Conservation (phyloP, 108 stramenopile species). For the Fistulifera solaris region DNA sequence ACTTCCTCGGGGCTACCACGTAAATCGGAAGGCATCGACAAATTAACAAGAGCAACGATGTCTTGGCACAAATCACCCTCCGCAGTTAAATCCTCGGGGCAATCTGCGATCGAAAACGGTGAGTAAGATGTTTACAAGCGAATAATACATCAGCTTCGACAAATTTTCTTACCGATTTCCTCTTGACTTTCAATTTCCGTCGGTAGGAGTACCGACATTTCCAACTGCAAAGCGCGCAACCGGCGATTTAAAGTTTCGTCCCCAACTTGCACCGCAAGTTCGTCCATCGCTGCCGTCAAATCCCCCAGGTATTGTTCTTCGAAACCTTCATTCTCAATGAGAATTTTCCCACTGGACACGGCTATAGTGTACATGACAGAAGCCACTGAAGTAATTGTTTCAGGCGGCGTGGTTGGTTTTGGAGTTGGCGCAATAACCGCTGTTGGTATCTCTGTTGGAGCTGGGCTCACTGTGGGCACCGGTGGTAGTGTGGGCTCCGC, state of each 20-base stretch:
- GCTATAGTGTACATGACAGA: slow-evolving; percentile 4
- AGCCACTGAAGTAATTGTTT: not conserved
- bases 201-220: slow-evolving; percentile 3
- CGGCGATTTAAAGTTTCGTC: slow-evolving; percentile 7
- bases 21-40: slow-evolving; percentile 3
- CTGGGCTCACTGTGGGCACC: slow-evolving; percentile 1
- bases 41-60: slow-evolving; percentile 5
- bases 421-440: slow-evolving; percentile 5
- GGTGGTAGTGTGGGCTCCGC: slow-evolving; percentile 2
- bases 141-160: not conserved
- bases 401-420: slow-evolving; percentile 1
- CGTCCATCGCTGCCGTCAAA: slow-evolving; percentile 24
- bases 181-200: not conserved
- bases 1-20: not conserved
- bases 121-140: not conserved
- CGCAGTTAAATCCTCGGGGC: not conserved
- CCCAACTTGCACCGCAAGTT: slow-evolving; percentile 14
- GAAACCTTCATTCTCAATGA: slow-evolving; percentile 3
- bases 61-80: slow-evolving; percentile 6
- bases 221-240: not conserved
- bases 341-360: slow-evolving; percentile 4
- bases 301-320: slow-evolving; percentile 1
- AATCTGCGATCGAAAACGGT: slow-evolving; percentile 7
- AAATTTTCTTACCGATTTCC: not conserved
- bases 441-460: slow-evolving; percentile 13